Base-by-base conservation (phyloP, 805 yeast genomes). In the Pichia deserticola region DNA sequence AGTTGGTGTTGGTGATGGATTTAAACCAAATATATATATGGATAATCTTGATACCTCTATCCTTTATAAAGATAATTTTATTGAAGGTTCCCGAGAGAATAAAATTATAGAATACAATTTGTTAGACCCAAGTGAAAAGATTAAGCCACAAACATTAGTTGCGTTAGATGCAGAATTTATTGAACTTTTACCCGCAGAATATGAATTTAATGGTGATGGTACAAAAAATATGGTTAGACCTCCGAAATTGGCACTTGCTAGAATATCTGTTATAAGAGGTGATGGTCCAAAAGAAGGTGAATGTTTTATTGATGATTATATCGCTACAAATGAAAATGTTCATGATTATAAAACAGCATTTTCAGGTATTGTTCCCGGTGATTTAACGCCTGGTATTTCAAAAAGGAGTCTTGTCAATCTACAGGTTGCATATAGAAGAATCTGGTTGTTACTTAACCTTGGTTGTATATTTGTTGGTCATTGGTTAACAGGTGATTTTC, bases 141-240 rank as follows among this genome's bases (percentile, higher is more conserved):
- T 97, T 0, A 60, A 61, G 25, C 75, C 82, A 0, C 96, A 96
- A 0, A 72, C 87, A 1, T 64, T 89, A 38, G 82, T 92, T 20
- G 99, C 98, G 0, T 84, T 93, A 50, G 99, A 93, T 71, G 97
- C 99, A 0, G 99, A 93, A 65, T 93, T 95, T 73, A 98, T 93
- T 3, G 77, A 82, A 33, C 64, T 90, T 34, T 79, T 81, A 44
- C 86, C 86, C 5, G 97, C 89, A 56, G 80, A 84, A 53, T 77
- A 80, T 41, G 97, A 90, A 60, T 77, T 92, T 44, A 78, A 80
- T 47, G 79, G 83, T 48, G 79, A 80, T 53, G 97, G 98, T 0
- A 60, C 74, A 5, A 82, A 82, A 54, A 75, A 78, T 6, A 65
- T 92, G 36, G 75, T 89, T 5, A 77, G 82, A 51, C 97, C 99